phyloP scores from a whole-genome alignment of 225 moss, liverwort and hornwort genomes.

The Climacium dendroides region DNA sequence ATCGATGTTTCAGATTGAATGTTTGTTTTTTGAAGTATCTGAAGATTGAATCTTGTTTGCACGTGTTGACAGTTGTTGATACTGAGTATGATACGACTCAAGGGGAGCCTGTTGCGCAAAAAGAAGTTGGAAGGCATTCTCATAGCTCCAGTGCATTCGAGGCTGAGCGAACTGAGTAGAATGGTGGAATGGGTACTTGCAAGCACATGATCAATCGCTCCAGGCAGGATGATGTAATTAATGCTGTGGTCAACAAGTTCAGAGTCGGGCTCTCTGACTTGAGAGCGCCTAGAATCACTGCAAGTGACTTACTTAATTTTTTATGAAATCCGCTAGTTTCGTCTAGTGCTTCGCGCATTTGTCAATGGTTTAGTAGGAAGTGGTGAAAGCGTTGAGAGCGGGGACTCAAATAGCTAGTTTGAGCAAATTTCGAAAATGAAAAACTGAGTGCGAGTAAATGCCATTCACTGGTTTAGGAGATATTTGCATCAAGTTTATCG shows the following conservation, averaged over 20 bases:
- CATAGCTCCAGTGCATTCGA: neutral
- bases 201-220: neutral
- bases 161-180: neutral
- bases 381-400: neutral
- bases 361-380: neutral
- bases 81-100: conserved; percentile 27
- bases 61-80: conserved; percentile 7
- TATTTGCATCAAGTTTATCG: neutral
- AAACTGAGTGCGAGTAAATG: neutral
- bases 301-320: neutral
- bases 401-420: neutral
- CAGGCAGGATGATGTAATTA: neutral
- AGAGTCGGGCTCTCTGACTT: neutral
- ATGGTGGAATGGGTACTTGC: neutral
- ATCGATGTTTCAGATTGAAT: neutral
- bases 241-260: neutral
- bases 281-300: neutral
- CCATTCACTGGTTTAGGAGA: neutral
- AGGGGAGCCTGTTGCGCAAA: conserved; percentile 34
- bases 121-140: conserved; percentile 15
- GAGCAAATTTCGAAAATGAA: neutral
- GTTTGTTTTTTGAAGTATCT: neutral
- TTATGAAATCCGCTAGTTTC: neutral
- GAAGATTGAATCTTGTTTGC: neutral
- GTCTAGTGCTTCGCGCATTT: neutral